Conservation (phyloP, 805 yeast genomes). For the Pichia occidentalis region DNA sequence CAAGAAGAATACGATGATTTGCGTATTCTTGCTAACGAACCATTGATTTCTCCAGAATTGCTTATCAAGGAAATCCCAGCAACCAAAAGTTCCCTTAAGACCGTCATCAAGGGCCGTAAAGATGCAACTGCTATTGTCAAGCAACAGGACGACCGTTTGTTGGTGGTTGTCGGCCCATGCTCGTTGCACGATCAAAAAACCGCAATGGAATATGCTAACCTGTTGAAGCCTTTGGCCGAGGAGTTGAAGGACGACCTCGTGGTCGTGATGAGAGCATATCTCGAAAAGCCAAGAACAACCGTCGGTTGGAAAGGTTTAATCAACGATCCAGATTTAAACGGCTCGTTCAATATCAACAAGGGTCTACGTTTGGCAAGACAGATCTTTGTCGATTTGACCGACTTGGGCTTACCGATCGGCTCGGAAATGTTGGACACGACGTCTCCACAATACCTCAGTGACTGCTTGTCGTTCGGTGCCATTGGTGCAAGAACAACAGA, state of each 20-base stretch:
- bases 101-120: slow-evolving; percentile 71
- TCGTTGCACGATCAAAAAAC: slow-evolving; percentile 89
- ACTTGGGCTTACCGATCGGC: slow-evolving; percentile 82
- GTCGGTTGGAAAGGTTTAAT: slow-evolving; percentile 99
- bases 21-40: slow-evolving; percentile 83
- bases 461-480: slow-evolving; percentile 89
- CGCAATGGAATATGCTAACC: slow-evolving; percentile 79
- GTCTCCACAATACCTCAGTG: slow-evolving; percentile 92
- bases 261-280: slow-evolving; percentile 93
- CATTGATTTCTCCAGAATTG: slow-evolving; percentile 87
- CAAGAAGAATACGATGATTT: slow-evolving; percentile 71
- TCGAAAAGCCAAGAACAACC: slow-evolving; percentile 97
- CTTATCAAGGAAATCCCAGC: slow-evolving; percentile 81
- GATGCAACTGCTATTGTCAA: slow-evolving; percentile 69
- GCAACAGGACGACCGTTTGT: slow-evolving; percentile 73
- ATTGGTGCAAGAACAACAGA: slow-evolving; percentile 99
- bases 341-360: slow-evolving; percentile 88
- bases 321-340: slow-evolving; percentile 93
- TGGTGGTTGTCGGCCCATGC: slow-evolving; percentile 94
- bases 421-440: slow-evolving; percentile 98
- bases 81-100: slow-evolving; percentile 43
- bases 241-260: slow-evolving; percentile 72
- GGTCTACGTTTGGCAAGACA: slow-evolving; percentile 85
- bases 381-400: slow-evolving; percentile 75
- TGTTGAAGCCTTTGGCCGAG: slow-evolving; percentile 59